Evolutionary conservation across 257 asterid genomes (phyloP), one percentile per base, ranked within the genome.

Genomic region (Ocimum tenuiflorum): DNA sequence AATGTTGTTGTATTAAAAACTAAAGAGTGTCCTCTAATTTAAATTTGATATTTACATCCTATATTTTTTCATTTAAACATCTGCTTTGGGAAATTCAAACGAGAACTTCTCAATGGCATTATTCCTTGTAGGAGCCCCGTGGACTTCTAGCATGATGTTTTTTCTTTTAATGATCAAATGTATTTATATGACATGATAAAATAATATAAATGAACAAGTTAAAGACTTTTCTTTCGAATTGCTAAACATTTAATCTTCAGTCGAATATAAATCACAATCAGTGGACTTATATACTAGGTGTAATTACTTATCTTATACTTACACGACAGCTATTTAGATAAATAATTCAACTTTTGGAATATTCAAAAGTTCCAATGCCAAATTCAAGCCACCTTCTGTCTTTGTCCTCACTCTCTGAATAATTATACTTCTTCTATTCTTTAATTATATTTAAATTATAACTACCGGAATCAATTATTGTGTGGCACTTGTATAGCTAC

Each of bases 321-420:
- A 46, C 20, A 20, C 6, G 70, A 49, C 60, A 36, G 24, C 61
- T 65, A 49, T 14, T 49, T 31, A 10, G 14, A n/a, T n/a, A n/a
- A n/a, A 64, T 61, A 48, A 33, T 50, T 65, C 24, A 65, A 36
- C 51, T 50, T 50, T 65, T 50, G 70, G 39, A 49, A 63, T 45
- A 18, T 42, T 43, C 10, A 60, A 12, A 33, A 1, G 12, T 53
- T 12, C n/a, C 24, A 0, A n/a, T 43, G 31, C 4, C 12, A 49
- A 27, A 53, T 27, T 54, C 41, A 29, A 12, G 38, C 39, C 31
- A 0, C 15, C n/a, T 18, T n/a, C n/a, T n/a, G 53, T 52, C 1
- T 24, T 27, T 23, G 45, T 33, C 13, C n/a, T 39, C 8, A 39
- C 27, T 38, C 15, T 39, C 51, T 19, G 14, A 14, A 22, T 22